Percentiles rank a stretch among this genome's conserved stretches.
Evolutionary conservation across 768 basidiomycete species (phyloP).

Genomic region (Guyanaporus albipodus): DNA sequence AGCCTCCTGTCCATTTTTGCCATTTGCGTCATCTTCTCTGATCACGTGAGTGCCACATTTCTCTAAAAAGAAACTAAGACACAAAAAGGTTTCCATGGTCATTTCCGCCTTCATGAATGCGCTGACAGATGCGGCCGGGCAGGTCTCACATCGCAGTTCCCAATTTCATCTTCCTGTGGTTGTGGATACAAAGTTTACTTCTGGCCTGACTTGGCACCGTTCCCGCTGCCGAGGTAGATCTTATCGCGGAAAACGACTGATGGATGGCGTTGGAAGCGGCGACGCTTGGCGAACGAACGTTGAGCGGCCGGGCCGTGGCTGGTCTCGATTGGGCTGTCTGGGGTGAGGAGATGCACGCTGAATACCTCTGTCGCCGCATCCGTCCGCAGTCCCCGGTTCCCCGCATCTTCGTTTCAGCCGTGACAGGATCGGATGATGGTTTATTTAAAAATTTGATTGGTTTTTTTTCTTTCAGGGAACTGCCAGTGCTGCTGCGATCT

Average conservation of each 20-base stretch:
- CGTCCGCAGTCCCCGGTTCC: too few species aligned
- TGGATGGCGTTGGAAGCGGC: conserved; percentile 62
- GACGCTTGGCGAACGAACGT: conserved; percentile 42
- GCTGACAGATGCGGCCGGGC: conserved; percentile 6
- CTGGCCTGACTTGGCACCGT: conserved; percentile 15
- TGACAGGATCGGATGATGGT: background rate
- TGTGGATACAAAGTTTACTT: conserved; percentile 26
- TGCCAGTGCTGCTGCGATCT: conserved; percentile 3
- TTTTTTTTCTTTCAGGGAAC: too few species aligned
- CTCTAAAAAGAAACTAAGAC: conserved; percentile 1
- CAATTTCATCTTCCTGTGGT: conserved; percentile 10
- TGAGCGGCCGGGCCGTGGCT: too few species aligned
- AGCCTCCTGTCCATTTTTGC: conserved; percentile 19
- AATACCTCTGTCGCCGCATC: too few species aligned
- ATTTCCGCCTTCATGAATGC: conserved; percentile 22
- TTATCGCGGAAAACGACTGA: conserved; percentile 53
- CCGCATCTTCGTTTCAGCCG: background rate
- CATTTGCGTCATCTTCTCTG: conserved; percentile 53
- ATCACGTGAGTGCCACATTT: conserved; percentile 46
- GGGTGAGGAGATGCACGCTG: background rate
- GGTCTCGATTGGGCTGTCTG: conserved; percentile 13
- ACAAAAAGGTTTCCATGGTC: conserved; percentile 16
- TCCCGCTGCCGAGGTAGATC: conserved; percentile 51
- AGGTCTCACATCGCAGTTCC: conserved; percentile 17
- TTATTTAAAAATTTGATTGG: too few species aligned